These are phyloP conservation scores for Sclerotinia subarctica DNA, from an alignment of 2,329 filamentous ascomycete species.

Conservation along the genomic window DNA sequence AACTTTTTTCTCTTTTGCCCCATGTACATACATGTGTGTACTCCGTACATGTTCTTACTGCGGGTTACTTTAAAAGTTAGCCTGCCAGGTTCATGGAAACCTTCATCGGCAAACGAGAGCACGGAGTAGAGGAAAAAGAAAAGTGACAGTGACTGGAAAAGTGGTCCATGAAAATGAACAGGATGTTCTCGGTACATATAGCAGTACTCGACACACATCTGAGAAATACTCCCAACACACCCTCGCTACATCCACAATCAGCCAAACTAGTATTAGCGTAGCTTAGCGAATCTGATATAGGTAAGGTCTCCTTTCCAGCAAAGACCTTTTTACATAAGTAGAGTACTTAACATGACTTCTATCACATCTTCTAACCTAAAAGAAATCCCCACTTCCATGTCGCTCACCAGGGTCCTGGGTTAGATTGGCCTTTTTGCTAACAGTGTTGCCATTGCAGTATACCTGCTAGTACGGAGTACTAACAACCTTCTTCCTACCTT, in stretches of 20 bases:
- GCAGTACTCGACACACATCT: not conserved
- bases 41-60: not conserved
- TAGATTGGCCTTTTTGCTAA: not conserved
- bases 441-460: not conserved
- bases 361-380: slow-evolving; percentile 2
- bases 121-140: not conserved
- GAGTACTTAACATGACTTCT: not conserved
- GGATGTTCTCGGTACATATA: too few species aligned
- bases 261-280: not conserved
- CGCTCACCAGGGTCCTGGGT: not conserved
- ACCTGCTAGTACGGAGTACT: too few species aligned
- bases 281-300: not conserved
- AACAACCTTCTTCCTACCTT: too few species aligned
- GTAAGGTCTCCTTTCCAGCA: not conserved
- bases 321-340: not conserved
- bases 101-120: not conserved
- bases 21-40: not conserved
- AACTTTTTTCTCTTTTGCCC: not conserved
- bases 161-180: not conserved
- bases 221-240: not conserved
- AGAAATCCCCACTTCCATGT: not conserved
- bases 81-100: not conserved
- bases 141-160: slow-evolving; percentile 4
- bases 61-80: not conserved
- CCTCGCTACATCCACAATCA: not conserved